phyloP scores from a whole-genome alignment of 176 grass and related monocot genomes.

The Eragrostis nindensis region DNA sequence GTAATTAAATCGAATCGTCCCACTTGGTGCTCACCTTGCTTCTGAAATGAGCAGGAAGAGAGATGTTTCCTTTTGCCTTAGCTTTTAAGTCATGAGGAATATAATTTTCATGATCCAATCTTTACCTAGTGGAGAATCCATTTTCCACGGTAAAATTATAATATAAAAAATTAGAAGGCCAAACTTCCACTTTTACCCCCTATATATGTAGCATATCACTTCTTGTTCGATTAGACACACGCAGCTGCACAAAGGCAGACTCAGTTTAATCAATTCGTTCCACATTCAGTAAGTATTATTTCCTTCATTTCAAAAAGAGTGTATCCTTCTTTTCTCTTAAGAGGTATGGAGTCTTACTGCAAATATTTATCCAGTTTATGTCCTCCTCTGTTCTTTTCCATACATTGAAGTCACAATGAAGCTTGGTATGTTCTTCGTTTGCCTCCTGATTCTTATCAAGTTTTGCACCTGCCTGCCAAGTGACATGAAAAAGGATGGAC shows the following conservation, averaged over 20 bases:
- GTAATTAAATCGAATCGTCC: no score
- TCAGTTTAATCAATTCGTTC: not conserved
- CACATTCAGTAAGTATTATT: not conserved
- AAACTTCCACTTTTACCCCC: conserved; percentile 10
- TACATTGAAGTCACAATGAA: conserved; percentile 22
- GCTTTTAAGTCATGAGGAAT: not conserved
- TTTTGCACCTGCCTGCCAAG: conserved; percentile 22
- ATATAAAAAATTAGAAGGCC: not conserved
- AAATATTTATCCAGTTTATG: not conserved
- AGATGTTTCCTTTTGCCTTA: not conserved
- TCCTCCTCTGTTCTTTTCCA: not conserved
- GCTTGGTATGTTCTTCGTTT: not conserved
- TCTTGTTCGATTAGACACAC: not conserved
- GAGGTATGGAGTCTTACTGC: not conserved
- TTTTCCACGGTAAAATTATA: conserved; percentile 1
- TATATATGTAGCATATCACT: conserved; percentile 52
- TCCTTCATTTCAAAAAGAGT: not conserved
- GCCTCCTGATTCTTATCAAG: conserved; percentile 8
- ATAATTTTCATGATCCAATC: conserved; percentile 32
- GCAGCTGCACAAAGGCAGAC: not conserved
- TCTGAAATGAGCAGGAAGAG: not conserved
- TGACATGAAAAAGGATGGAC: conserved; percentile 1
- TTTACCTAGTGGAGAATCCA: conserved; percentile 48
- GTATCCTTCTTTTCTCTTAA: not conserved
- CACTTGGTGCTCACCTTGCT: no score